Conservation (phyloP, 2,329 filamentous ascomycete species). For the Fusarium sacchari region DNA sequence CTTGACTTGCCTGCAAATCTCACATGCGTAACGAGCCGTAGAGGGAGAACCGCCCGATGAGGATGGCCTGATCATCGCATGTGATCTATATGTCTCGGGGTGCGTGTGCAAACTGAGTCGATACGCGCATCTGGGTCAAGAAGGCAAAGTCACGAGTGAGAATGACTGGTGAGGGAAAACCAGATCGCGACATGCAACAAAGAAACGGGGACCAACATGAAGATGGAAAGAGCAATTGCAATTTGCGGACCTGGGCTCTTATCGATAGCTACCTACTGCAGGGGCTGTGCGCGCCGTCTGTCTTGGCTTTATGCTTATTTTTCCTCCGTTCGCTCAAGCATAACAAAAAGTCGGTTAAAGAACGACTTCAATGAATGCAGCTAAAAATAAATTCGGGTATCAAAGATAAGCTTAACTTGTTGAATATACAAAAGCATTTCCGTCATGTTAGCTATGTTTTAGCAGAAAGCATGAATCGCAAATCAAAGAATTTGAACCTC, state of each 20-base stretch:
- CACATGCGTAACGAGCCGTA: not conserved
- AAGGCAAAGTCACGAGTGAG: not conserved
- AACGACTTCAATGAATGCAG: fast-evolving
- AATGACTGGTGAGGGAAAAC: not conserved
- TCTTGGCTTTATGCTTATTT: not conserved
- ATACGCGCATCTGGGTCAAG: not conserved
- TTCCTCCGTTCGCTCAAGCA: not conserved
- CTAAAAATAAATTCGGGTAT: not conserved
- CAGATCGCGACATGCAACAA: not conserved
- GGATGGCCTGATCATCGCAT: not conserved
- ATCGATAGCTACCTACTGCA: not conserved
- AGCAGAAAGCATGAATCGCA: too few relatives aligned
- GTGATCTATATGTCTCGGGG: not conserved
- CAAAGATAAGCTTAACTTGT: not conserved
- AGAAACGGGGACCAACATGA: not conserved
- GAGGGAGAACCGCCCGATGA: not conserved
- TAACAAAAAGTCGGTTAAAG: not conserved
- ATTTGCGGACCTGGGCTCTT: not conserved
- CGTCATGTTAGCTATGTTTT: too few relatives aligned
- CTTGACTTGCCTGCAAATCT: not conserved
- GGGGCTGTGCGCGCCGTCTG: not conserved
- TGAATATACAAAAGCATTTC: too few relatives aligned
- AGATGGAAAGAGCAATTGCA: not conserved
- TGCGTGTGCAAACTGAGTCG: not conserved
- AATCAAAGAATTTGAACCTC: too few relatives aligned